These are phyloP conservation scores for Zymoseptoria tritici DNA, from an alignment of 2,329 filamentous ascomycete species.

Conservation along the genomic window DNA sequence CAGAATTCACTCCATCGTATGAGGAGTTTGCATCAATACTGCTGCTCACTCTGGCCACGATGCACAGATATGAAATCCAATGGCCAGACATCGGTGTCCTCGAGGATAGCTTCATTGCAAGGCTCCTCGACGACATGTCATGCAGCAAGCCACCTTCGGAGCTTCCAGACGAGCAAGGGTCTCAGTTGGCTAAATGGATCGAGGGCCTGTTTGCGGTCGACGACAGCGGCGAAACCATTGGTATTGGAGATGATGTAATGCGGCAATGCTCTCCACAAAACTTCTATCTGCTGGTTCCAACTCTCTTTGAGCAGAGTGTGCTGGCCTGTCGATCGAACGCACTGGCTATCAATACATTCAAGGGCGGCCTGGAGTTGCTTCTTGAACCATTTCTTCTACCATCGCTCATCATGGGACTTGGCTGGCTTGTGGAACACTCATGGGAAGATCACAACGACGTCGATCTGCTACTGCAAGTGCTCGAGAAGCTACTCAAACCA, in stretches of 20 bases:
- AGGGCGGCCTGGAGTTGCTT: slow-evolving; percentile 69
- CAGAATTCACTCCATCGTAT: slow-evolving; percentile 75
- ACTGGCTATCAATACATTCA: slow-evolving; percentile 62
- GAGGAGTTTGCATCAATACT: slow-evolving; percentile 77
- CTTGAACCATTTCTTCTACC: slow-evolving; percentile 76
- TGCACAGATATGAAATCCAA: slow-evolving; percentile 66
- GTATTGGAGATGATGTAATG: slow-evolving; percentile 72
- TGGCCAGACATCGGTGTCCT: slow-evolving; percentile 56
- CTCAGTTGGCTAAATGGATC: slow-evolving; percentile 66
- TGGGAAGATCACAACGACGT: slow-evolving; percentile 58
- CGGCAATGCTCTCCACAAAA: slow-evolving; percentile 74
- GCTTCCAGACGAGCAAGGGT: slow-evolving; percentile 57
- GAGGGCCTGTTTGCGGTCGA: slow-evolving; percentile 70
- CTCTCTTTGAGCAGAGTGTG: slow-evolving; percentile 68
- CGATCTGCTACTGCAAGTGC: slow-evolving; percentile 61
- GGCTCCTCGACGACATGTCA: slow-evolving; percentile 55
- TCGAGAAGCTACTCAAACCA: slow-evolving; percentile 65
- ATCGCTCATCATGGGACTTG: slow-evolving; percentile 64
- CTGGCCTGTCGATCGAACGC: slow-evolving; percentile 59
- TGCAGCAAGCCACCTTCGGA: slow-evolving; percentile 52
- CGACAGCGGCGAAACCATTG: slow-evolving; percentile 45
- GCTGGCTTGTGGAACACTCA: slow-evolving; percentile 63
- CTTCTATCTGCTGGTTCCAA: slow-evolving; percentile 71
- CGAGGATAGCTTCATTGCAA: slow-evolving; percentile 60
- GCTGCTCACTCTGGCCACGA: slow-evolving; percentile 64